Evolutionary conservation across 352 stramenopile genomes (phyloP).

Genomic region (Globisporangium rhizosaccharum): DNA sequence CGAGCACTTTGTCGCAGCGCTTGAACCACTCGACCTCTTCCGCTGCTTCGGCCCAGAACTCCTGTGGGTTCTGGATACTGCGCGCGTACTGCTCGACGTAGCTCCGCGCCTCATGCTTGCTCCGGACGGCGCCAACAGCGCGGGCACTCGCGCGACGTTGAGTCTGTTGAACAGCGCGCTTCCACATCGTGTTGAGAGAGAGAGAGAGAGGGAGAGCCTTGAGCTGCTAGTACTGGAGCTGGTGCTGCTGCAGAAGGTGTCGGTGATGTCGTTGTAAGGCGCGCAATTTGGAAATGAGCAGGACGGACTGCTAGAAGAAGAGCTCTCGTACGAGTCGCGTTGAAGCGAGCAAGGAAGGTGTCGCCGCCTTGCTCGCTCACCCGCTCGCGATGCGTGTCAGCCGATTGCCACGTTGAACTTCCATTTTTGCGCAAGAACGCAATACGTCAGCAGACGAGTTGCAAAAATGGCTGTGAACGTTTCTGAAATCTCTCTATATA

Average conservation of each 20-base stretch:
- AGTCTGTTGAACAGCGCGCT: neutral
- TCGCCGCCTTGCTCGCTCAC: too few relatives aligned
- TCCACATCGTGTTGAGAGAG: slow-evolving; percentile 3
- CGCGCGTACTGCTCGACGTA: slow-evolving; percentile 28
- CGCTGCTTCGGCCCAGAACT: slow-evolving; percentile 28
- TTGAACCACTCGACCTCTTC: slow-evolving; percentile 31
- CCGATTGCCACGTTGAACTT: too few relatives aligned
- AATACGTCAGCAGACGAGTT: too few relatives aligned
- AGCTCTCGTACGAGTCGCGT: too few relatives aligned
- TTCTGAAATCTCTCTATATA: too few relatives aligned
- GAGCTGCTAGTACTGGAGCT: too few relatives aligned
- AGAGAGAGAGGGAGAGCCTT: neutral
- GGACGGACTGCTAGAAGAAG: too few relatives aligned
- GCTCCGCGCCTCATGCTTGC: slow-evolving; percentile 18
- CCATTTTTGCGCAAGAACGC: too few relatives aligned
- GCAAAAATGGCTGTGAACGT: too few relatives aligned
- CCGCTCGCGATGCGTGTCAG: too few relatives aligned
- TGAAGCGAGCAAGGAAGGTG: too few relatives aligned
- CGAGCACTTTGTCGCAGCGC: slow-evolving; percentile 22
- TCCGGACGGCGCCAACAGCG: neutral
- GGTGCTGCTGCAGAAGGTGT: too few relatives aligned
- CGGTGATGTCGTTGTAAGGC: neutral
- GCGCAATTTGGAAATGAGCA: slow-evolving; percentile 7
- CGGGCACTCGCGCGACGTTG: neutral
- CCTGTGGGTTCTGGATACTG: slow-evolving; percentile 20